These are phyloP conservation scores for Parietaria judaica DNA, from an alignment of 306 rosid species.

Conservation along the genomic window DNA sequence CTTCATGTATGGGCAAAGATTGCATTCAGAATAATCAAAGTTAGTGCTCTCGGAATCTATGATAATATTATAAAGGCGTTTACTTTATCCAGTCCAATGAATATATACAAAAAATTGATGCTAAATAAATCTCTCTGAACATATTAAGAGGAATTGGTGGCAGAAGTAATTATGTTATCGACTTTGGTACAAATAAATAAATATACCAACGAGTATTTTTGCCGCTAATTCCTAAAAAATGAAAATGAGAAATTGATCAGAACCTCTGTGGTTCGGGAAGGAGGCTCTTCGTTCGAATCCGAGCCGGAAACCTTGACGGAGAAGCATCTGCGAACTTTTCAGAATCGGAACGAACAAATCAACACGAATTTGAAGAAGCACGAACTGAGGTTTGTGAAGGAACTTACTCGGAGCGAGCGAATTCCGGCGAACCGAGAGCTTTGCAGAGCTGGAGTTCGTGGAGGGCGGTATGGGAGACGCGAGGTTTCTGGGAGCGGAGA, in stretches of 20 bases:
- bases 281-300: conserved; percentile 28
- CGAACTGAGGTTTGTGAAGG: background rate
- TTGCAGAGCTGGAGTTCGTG: background rate
- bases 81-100: background rate
- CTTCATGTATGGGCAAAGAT: background rate
- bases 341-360: background rate
- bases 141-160: too few relatives aligned
- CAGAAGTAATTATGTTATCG: too few relatives aligned
- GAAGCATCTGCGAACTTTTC: conserved; percentile 24
- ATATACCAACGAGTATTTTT: background rate
- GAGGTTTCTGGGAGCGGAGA: conserved; percentile 3
- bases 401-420: conserved; percentile 12
- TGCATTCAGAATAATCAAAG: background rate
- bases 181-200: background rate
- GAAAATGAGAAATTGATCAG: too few relatives aligned
- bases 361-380: background rate
- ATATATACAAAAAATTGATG: too few relatives aligned
- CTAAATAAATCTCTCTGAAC: too few relatives aligned
- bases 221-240: background rate
- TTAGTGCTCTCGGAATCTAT: background rate
- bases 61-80: background rate
- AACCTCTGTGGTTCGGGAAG: conserved; percentile 32
- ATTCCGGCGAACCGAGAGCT: conserved; percentile 11
- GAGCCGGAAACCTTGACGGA: conserved; percentile 19
- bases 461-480: conserved; percentile 7